phyloP scores from a whole-genome alignment of 2,329 filamentous ascomycete species.

The Fusarium sacchari region DNA sequence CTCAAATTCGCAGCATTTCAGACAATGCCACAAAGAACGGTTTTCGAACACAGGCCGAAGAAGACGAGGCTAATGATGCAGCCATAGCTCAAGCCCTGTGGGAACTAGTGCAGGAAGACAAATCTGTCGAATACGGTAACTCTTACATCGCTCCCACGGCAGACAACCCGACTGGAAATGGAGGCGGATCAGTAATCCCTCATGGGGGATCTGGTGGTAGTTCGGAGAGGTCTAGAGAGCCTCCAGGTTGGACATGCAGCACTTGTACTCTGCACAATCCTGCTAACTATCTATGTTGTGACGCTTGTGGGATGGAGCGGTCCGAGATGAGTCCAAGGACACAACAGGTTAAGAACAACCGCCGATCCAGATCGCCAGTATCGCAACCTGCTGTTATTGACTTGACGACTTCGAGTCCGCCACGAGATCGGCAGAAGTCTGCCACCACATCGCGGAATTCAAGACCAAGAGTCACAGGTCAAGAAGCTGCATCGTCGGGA shows the following conservation, averaged over 20 bases:
- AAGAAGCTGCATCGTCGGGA: slow-evolving; percentile 13
- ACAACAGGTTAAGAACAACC: slow-evolving; percentile 26
- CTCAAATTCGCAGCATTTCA: slow-evolving; percentile 71
- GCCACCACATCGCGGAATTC: not conserved
- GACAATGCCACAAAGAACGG: slow-evolving; percentile 75
- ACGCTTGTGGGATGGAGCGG: slow-evolving; percentile 63
- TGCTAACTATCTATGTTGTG: slow-evolving; percentile 61
- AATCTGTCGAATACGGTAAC: slow-evolving; percentile 64
- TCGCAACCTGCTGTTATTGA: slow-evolving; percentile 44
- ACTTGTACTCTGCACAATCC: slow-evolving; percentile 69
- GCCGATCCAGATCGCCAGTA: slow-evolving; percentile 27
- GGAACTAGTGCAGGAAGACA: slow-evolving; percentile 87
- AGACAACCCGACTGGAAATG: slow-evolving; percentile 60
- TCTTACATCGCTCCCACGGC: slow-evolving; percentile 62
- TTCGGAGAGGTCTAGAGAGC: slow-evolving; percentile 2
- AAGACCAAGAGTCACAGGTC: slow-evolving; percentile 3
- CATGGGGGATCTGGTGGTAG: slow-evolving; percentile 14
- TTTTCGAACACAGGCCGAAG: slow-evolving; percentile 84
- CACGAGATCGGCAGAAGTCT: slow-evolving; percentile 30
- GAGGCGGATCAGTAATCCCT: slow-evolving; percentile 48
- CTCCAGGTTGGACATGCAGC: slow-evolving; percentile 61
- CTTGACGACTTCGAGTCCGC: slow-evolving; percentile 50
- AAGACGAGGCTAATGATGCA: slow-evolving; percentile 87
- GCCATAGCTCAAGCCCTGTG: slow-evolving; percentile 88
- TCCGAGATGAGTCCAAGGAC: slow-evolving; percentile 21